These are phyloP conservation scores for Pythium periplocum DNA, from an alignment of 352 stramenopile species.

Conservation along the genomic window DNA sequence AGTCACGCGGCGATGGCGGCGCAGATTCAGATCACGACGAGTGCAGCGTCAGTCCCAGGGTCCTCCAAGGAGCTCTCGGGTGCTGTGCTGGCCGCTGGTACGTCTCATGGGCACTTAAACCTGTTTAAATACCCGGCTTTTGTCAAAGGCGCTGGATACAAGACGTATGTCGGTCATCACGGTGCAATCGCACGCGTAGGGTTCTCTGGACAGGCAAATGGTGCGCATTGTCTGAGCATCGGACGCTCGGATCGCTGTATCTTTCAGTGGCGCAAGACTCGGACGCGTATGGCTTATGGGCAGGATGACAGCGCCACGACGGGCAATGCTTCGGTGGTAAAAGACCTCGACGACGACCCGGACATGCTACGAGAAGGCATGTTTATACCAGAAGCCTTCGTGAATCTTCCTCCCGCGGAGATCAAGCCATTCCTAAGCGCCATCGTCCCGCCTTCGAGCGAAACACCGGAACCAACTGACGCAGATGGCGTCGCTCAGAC, in stretches of 20 bases:
- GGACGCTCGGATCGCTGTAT: constrained; percentile 51
- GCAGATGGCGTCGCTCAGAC: constrained; percentile 29
- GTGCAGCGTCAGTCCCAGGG: constrained; percentile 29
- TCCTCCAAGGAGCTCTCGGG: constrained; percentile 15
- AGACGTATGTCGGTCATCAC: constrained; percentile 52
- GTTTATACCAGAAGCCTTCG: constrained; percentile 51
- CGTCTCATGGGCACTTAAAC: constrained; percentile 44
- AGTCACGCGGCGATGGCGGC: constrained; percentile 19
- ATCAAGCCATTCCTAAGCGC: constrained; percentile 65
- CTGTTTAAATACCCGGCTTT: constrained; percentile 62
- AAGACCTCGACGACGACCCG: constrained; percentile 48
- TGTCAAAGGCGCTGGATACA: constrained; percentile 44
- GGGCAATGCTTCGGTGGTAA: constrained; percentile 23
- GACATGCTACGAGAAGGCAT: constrained; percentile 47
- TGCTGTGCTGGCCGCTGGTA: constrained; percentile 41
- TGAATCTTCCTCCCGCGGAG: constrained; percentile 43
- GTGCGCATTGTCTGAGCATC: constrained; percentile 53
- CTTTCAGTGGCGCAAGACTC: constrained; percentile 60
- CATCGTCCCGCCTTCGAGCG: constrained; percentile 45
- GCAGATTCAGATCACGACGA: constrained; percentile 38
- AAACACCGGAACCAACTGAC: constrained; percentile 27
- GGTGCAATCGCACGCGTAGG: constrained; percentile 38
- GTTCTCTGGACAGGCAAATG: constrained; percentile 32
- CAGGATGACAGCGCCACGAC: constrained; percentile 3
- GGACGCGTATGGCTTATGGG: constrained; percentile 5